phyloP scores from a whole-genome alignment of 2,329 filamentous ascomycete genomes.

The Aspergillus calidoustus region DNA sequence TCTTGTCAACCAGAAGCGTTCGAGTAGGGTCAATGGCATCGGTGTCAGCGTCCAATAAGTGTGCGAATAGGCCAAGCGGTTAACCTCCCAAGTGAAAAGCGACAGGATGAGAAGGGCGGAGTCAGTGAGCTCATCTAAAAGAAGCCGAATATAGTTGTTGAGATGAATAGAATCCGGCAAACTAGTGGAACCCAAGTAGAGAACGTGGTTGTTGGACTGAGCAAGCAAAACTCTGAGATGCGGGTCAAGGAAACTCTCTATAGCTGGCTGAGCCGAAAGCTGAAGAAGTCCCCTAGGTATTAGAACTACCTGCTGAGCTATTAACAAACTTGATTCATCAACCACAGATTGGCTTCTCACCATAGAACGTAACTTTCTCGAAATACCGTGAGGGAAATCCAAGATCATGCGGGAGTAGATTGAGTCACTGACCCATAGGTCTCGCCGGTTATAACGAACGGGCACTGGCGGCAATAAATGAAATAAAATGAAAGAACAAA shows the following conservation, averaged over 20 bases:
- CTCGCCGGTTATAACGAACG: no score
- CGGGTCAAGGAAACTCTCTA: neutral
- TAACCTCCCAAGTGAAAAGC: constrained; percentile 2
- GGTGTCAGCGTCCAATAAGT: neutral
- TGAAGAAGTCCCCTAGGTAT: neutral
- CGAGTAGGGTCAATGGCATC: neutral
- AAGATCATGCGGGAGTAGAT: no score
- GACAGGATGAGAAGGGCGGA: neutral
- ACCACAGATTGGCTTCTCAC: neutral
- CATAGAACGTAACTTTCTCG: no score
- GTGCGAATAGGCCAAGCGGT: neutral
- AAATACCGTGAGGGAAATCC: no score
- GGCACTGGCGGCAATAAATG: no score
- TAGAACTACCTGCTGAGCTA: neutral
- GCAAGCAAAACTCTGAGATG: neutral
- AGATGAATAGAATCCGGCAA: neutral
- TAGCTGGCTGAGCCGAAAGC: neutral
- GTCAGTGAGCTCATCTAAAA: neutral
- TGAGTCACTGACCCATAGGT: no score
- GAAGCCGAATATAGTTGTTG: neutral
- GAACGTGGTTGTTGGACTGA: no score
- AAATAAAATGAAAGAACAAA: no score
- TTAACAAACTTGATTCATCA: neutral
- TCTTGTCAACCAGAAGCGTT: constrained; percentile 1
- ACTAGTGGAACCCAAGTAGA: no score